phyloP scores from a whole-genome alignment of 2,329 filamentous ascomycete species.

The Colletotrichum tropicale region DNA sequence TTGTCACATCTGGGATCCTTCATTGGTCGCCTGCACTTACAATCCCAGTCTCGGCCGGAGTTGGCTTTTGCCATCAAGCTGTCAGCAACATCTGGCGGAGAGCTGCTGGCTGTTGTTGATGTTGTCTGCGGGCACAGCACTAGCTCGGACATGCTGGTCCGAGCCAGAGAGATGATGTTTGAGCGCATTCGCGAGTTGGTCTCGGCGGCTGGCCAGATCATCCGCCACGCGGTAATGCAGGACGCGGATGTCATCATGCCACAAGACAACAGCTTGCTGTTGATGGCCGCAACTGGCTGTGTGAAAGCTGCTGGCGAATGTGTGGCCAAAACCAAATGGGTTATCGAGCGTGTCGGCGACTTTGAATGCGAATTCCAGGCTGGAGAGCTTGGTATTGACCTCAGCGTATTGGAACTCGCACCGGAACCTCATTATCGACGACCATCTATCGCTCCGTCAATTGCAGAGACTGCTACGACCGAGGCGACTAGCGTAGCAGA shows the following conservation, averaged over 20 bases:
- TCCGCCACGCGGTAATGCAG: conserved; percentile 70
- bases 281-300: conserved; percentile 82
- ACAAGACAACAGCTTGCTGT: conserved; percentile 76
- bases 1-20: conserved; percentile 91
- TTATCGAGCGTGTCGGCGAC: conserved; percentile 88
- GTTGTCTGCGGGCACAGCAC: conserved; percentile 80
- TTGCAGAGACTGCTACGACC: conserved; percentile 34
- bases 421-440: conserved; percentile 34
- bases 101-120: conserved; percentile 80
- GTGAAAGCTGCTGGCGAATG: conserved; percentile 92
- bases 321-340: conserved; percentile 81
- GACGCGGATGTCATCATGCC: conserved; percentile 82
- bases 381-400: conserved; percentile 58
- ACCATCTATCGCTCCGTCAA: conserved; percentile 31
- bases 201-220: conserved; percentile 78
- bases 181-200: conserved; percentile 81
- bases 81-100: conserved; percentile 80
- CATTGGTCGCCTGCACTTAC: conserved; percentile 86
- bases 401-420: conserved; percentile 53
- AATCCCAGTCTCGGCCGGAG: conserved; percentile 88
- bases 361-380: conserved; percentile 82
- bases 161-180: conserved; percentile 78
- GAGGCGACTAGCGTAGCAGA: conserved; percentile 43
- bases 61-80: conserved; percentile 82
- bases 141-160: conserved; percentile 68